Evolutionary conservation across 2,329 filamentous ascomycete genomes (phyloP).

Genomic region (Fusarium sublunatum): DNA sequence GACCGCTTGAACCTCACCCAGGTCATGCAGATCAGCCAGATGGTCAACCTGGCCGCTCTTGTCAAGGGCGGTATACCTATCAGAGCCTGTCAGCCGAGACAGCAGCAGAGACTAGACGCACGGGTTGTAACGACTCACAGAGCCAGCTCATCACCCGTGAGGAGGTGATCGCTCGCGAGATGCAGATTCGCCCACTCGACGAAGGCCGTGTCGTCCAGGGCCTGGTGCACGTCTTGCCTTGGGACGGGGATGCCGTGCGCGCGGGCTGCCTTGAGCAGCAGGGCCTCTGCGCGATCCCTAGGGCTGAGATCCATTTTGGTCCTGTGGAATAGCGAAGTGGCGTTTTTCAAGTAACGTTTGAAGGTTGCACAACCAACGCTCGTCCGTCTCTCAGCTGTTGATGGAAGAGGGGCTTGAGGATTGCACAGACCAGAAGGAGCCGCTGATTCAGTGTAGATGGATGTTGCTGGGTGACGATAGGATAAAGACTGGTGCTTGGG

Average conservation of each 20-base stretch:
- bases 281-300: slow-evolving; percentile 48
- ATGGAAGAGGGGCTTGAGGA: background rate
- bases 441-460: background rate
- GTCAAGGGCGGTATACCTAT: slow-evolving; percentile 63
- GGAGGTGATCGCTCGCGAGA: slow-evolving; percentile 62
- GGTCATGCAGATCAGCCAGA: slow-evolving; percentile 58
- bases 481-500: background rate
- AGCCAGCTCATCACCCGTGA: slow-evolving; percentile 65
- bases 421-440: slow-evolving; percentile 4
- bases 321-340: slow-evolving; percentile 51
- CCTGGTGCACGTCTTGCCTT: slow-evolving; percentile 54
- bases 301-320: slow-evolving; percentile 46
- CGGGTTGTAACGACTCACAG: slow-evolving; percentile 55
- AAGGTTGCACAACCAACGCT: slow-evolving; percentile 41
- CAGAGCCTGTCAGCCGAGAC: slow-evolving; percentile 21
- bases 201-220: slow-evolving; percentile 53
- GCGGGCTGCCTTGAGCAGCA: slow-evolving; percentile 50
- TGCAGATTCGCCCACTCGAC: slow-evolving; percentile 62
- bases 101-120: slow-evolving; percentile 10
- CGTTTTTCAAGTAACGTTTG: slow-evolving; percentile 41
- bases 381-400: slow-evolving; percentile 4
- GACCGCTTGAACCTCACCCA: slow-evolving; percentile 62
- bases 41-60: slow-evolving; percentile 60
- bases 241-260: slow-evolving; percentile 48
- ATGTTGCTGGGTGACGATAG: background rate